phyloP scores from a whole-genome alignment of 2,329 filamentous ascomycete species.

The Pseudogymnoascus sp. region DNA sequence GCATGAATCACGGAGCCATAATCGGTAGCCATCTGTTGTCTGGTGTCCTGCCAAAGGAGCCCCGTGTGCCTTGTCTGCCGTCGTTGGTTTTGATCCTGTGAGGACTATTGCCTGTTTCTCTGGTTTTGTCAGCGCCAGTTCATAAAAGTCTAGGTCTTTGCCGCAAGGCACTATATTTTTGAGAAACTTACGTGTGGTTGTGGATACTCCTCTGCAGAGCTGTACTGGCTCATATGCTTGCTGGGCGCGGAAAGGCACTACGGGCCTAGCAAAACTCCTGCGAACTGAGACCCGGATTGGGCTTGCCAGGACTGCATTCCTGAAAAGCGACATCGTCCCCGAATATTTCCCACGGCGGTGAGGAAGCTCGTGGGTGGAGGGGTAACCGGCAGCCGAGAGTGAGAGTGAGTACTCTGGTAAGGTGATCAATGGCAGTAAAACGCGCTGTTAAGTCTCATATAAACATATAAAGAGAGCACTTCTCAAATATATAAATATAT shows the following conservation, averaged over 20 bases:
- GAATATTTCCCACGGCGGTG: neutral
- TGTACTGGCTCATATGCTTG: neutral
- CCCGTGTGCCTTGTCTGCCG: neutral
- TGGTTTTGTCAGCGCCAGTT: neutral
- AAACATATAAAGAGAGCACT: neutral
- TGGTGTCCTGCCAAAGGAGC: neutral
- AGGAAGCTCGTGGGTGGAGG: neutral
- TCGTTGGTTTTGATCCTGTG: neutral
- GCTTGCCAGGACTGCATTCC: neutral
- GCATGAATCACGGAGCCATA: slow-evolving; percentile 51
- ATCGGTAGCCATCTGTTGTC: neutral
- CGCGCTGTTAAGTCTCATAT: neutral
- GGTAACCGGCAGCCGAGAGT: neutral
- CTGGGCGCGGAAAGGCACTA: neutral
- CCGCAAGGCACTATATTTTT: too few species aligned
- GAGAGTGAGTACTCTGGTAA: neutral
- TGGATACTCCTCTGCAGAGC: neutral
- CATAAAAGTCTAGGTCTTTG: too few species aligned
- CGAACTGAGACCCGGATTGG: neutral
- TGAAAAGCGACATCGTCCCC: neutral
- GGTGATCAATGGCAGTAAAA: neutral
- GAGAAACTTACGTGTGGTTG: neutral
- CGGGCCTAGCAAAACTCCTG: neutral
- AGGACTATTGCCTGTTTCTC: neutral
- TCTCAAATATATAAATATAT: neutral